phyloP scores from a whole-genome alignment of 352 stramenopile genomes.

The Globisporangium lucens region DNA sequence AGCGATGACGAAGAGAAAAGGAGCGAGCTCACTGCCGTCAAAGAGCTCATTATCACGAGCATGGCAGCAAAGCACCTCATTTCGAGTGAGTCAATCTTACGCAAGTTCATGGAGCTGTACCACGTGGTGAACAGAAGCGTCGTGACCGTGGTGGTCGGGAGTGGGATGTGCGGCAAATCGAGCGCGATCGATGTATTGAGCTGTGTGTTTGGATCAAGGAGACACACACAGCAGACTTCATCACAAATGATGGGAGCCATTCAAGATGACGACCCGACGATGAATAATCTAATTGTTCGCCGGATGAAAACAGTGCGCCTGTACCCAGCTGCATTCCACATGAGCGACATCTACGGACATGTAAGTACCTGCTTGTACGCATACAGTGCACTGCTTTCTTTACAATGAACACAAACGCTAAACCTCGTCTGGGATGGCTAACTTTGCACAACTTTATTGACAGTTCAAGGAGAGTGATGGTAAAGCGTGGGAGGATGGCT shows the following conservation, averaged over 20 bases:
- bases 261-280: not conserved
- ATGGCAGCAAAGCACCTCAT: conserved; percentile 27
- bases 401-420: not conserved
- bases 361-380: conserved; percentile 11
- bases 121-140: conserved; percentile 35
- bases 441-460: not conserved
- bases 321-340: conserved; percentile 37
- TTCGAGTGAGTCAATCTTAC: conserved; percentile 39
- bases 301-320: conserved; percentile 35
- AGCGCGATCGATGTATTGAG: conserved; percentile 45
- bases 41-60: conserved; percentile 24
- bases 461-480: conserved; percentile 38
- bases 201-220: conserved; percentile 23
- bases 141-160: conserved; percentile 48
- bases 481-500: conserved; percentile 52
- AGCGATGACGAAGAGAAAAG: conserved; percentile 41
- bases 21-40: conserved; percentile 30
- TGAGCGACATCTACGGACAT: conserved; percentile 50
- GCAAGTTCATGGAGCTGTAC: conserved; percentile 64
- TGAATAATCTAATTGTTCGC: conserved; percentile 3
- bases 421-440: not conserved
- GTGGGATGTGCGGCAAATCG: conserved; percentile 55
- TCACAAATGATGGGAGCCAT: not conserved
- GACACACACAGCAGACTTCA: not conserved
- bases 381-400: too few species aligned